Conservation (phyloP, 225 moss, liverwort and hornwort species). For the Pseudoscleropodium purum region DNA sequence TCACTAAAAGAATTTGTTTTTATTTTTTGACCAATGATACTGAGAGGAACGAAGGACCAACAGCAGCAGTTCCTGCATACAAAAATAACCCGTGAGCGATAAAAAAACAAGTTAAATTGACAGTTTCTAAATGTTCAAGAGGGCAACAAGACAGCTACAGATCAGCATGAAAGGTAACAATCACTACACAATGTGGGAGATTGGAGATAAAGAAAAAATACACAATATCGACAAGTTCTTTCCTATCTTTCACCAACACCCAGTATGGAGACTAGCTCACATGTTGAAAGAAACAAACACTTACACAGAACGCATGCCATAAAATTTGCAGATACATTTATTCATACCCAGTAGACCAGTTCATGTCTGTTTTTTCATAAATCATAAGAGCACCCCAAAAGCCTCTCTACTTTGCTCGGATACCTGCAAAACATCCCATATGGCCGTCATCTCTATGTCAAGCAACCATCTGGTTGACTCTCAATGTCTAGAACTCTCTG, state of each 20-base stretch:
- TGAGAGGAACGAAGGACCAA: slow-evolving; percentile 38
- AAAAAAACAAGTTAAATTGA: neutral
- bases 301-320: slow-evolving; percentile 74
- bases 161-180: neutral
- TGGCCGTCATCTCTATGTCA: neutral
- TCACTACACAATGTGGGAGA: neutral
- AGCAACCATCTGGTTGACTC: neutral
- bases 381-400: slow-evolving; percentile 54
- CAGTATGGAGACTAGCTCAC: neutral
- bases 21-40: neutral
- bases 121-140: neutral
- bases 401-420: slow-evolving; percentile 50
- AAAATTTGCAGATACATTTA: slow-evolving; percentile 77
- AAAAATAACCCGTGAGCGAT: neutral
- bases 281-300: neutral
- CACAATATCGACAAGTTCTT: neutral
- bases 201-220: neutral
- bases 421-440: slow-evolving; percentile 30
- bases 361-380: slow-evolving; percentile 57
- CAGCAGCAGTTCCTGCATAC: slow-evolving; percentile 62
- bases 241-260: neutral
- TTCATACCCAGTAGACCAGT: slow-evolving; percentile 67
- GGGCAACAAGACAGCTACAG: neutral
- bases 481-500: neutral
- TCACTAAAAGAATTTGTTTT: neutral